A percentile compares a stretch with the other conserved stretches of the same genome.
Conservation (phyloP, 768 basidiomycete species). For the Lentinula aciculospora region DNA sequence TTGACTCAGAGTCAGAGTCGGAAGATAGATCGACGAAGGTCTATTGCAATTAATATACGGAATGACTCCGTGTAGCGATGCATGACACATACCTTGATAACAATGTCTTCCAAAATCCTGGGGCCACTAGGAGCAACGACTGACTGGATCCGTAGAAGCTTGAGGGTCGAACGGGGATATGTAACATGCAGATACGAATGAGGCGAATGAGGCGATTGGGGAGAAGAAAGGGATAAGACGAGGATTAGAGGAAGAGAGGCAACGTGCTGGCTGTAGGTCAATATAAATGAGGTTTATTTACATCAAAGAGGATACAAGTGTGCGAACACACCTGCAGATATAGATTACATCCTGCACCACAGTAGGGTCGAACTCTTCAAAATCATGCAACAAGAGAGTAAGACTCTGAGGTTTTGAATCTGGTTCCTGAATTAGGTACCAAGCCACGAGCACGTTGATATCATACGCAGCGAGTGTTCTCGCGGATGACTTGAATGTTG, state of each 20-base stretch:
- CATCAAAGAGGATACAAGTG: background rate
- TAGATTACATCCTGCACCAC: slow-evolving; percentile 68
- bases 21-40: slow-evolving; percentile 49
- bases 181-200: slow-evolving; percentile 49
- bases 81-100: slow-evolving; percentile 40
- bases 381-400: slow-evolving; percentile 62
- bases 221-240: slow-evolving; percentile 54
- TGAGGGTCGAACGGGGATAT: slow-evolving; percentile 55
- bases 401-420: slow-evolving; percentile 25
- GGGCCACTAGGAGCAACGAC: slow-evolving; percentile 45
- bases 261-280: slow-evolving; percentile 38
- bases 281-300: background rate
- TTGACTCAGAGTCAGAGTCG: slow-evolving; percentile 24
- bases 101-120: slow-evolving; percentile 44
- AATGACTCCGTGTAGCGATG: background rate
- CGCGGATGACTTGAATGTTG: slow-evolving; percentile 16
- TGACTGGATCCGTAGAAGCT: slow-evolving; percentile 48
- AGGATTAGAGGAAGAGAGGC: slow-evolving; percentile 59
- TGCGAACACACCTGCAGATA: slow-evolving; percentile 53
- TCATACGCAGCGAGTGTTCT: slow-evolving; percentile 57
- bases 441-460: slow-evolving; percentile 51
- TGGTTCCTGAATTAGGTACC: slow-evolving; percentile 38
- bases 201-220: slow-evolving; percentile 35
- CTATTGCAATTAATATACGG: slow-evolving; percentile 24
- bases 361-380: slow-evolving; percentile 61